These are phyloP conservation scores for Suhomyces canberraensis DNA, from an alignment of 805 yeast genomes.

Conservation along the genomic window DNA sequence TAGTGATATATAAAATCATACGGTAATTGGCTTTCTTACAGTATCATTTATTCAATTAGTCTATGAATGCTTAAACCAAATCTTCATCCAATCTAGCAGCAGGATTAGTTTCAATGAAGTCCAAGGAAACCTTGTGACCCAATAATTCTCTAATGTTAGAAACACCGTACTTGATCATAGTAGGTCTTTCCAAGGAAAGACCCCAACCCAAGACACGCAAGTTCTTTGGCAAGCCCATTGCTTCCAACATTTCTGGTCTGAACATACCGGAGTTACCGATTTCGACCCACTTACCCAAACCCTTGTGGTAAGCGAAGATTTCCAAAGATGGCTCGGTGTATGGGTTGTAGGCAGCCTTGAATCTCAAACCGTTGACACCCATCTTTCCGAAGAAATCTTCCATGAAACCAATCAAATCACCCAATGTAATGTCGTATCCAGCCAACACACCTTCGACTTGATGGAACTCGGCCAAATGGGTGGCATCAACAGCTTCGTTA, in stretches of 20 bases:
- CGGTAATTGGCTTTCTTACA: no score
- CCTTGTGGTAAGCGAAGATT: conserved; percentile 94
- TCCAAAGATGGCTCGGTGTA: conserved; percentile 99
- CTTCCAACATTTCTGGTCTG: conserved; percentile 98
- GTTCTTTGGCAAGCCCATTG: conserved; percentile 96
- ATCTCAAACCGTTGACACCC: conserved; percentile 95
- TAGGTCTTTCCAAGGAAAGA: conserved; percentile 93
- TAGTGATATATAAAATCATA: no score
- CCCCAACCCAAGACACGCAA: conserved; percentile 98
- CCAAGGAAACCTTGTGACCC: conserved; percentile 95
- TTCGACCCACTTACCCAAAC: conserved; percentile 96
- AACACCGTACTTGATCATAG: conserved; percentile 97
- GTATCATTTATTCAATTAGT: no score
- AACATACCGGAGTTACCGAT: conserved; percentile 99
- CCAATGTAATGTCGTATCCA: conserved; percentile 90
- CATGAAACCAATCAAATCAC: conserved; percentile 97
- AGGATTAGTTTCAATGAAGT: conserved; percentile 92
- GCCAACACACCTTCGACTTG: conserved; percentile 99
- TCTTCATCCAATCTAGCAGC: conserved; percentile 89
- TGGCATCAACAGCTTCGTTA: conserved; percentile 99
- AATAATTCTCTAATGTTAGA: conserved; percentile 93
- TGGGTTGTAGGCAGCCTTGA: conserved; percentile 98
- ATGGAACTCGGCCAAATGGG: conserved; percentile 98
- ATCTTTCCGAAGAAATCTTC: conserved; percentile 92
- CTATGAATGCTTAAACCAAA: conserved; percentile 24